phyloP scores from a whole-genome alignment of 305 asterid species.

The Solanum hybrid region DNA sequence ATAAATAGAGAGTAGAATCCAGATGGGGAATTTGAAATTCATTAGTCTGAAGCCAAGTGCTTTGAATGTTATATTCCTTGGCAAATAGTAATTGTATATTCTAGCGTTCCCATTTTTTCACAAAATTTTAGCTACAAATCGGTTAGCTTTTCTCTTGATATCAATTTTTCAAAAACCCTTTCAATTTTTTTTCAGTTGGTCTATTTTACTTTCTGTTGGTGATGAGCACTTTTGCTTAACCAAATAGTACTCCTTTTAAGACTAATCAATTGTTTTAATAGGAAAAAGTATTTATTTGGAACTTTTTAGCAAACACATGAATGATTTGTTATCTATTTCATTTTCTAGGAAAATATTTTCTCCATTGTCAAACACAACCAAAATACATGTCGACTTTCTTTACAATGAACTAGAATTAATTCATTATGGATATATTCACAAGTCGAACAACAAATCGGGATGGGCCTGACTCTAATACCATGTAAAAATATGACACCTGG shows the following conservation, averaged over 20 bases:
- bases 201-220: background rate
- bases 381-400: slow-evolving; percentile 36
- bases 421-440: slow-evolving; percentile 89
- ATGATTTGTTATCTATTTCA: too few relatives aligned
- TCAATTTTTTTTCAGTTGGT: background rate
- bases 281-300: background rate
- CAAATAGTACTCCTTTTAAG: background rate
- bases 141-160: background rate
- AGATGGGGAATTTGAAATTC: background rate
- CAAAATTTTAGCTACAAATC: background rate
- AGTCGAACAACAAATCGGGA: slow-evolving; percentile 20
- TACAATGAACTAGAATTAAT: slow-evolving; percentile 90
- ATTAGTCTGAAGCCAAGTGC: background rate
- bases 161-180: background rate
- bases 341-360: background rate
- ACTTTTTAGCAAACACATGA: background rate
- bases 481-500: too few relatives aligned
- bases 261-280: too few relatives aligned
- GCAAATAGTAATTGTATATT: background rate
- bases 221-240: background rate
- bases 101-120: background rate
- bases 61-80: background rate
- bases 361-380: background rate
- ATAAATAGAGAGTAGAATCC: background rate
- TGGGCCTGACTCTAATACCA: too few relatives aligned